Percentiles rank a stretch among this genome's conserved stretches.
These are phyloP conservation scores for Cyberlindnera subsufficiens DNA, from an alignment of 805 yeast genomes.

Conservation along the genomic window DNA sequence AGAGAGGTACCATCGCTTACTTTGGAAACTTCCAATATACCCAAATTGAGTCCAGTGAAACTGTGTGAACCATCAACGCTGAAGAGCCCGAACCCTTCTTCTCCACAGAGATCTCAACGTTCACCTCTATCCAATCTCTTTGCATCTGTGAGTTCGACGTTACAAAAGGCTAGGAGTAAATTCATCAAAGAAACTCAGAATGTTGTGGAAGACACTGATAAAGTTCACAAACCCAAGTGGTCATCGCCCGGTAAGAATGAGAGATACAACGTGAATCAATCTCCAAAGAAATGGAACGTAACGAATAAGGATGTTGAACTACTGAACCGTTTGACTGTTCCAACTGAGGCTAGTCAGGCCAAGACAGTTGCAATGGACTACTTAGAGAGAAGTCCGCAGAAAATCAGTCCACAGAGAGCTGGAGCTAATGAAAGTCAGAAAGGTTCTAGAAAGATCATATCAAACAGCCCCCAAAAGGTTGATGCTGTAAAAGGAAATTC, in stretches of 20 bases:
- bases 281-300: neutral
- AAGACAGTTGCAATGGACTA: neutral
- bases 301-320: conserved; percentile 1
- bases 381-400: neutral
- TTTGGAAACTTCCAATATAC: neutral
- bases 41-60: conserved; percentile 2
- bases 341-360: conserved; percentile 15
- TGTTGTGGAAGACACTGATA: conserved; percentile 4
- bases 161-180: conserved; percentile 18
- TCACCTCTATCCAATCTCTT: conserved; percentile 23
- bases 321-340: conserved; percentile 10
- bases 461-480: neutral
- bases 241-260: neutral
- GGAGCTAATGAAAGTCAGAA: too few relatives aligned
- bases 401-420: neutral
- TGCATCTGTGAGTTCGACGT: conserved; percentile 20
- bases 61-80: conserved; percentile 3
- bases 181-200: conserved; percentile 15
- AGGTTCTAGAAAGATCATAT: neutral
- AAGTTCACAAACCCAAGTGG: conserved; percentile 1
- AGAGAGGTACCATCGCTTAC: neutral
- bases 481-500: neutral
- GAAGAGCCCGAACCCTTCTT: conserved; percentile 6
- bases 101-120: conserved; percentile 5
- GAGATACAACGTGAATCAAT: neutral